Evolutionary conservation across 176 grass and related monocot genomes (phyloP), one percentile per base, ranked within the genome.

Genomic region (Guadua angustifolia): DNA sequence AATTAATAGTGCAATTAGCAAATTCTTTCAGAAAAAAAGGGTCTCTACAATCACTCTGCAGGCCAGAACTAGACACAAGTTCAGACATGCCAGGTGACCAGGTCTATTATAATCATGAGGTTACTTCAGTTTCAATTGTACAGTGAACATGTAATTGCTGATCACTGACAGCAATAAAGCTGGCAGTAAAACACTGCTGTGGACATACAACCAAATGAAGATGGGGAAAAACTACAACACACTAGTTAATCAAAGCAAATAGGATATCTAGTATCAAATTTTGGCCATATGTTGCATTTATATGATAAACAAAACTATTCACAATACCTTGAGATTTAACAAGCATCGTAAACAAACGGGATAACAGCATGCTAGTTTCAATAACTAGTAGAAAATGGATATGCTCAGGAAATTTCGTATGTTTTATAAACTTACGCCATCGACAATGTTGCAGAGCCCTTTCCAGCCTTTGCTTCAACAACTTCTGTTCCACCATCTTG

Each of bases 401-500:
- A 71, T 66, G 66, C 65, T 65, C 8, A 11, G 10, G 32, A 86
- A 64, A 1, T 0, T 86, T 19, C n/a, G 15, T 76, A 57, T 47
- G 45, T 4, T 81, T 43, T 21, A 59, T 45, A 82, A 24, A 95
- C 90, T 99, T 90, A 95, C 91, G 91, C 93, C 93, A 99, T 99
- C n/a, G 93, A 99, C 83, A 99, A 88, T 29, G 96, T 99, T 72
- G 93, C 96, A 73, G 96, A 99, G 59, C 93, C 96, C 86, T 98
- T 98, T 62, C 93, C 96, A 85, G 91, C 93, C 83, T 95, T 99
- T 51, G 96, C 96, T 82, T 99, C 96, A 73, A 99, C 96, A 75
- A 99, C 96, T 84, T 99, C 93, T 4, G 93, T 99, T 52, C 93
- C 93, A 74, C 96, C 96, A 44, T 99, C 93, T 85, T 99, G 96